Evolutionary conservation across 768 basidiomycete genomes (phyloP), one percentile per base, ranked within the genome.

Genomic region (Phaeotremella skinneri): DNA sequence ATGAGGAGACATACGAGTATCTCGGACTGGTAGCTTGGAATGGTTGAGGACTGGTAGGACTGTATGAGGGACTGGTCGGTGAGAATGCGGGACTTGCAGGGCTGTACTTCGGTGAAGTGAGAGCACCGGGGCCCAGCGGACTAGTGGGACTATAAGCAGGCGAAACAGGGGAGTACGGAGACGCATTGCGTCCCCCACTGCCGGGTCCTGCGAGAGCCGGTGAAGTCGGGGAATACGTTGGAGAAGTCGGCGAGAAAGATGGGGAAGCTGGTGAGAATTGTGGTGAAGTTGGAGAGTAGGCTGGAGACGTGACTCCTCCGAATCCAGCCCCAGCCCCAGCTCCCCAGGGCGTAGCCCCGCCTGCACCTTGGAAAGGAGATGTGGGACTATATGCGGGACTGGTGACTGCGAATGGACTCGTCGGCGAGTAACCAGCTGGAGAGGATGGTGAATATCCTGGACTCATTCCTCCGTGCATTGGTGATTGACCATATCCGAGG

Each of bases 331-430:
- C 61, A 5, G n/a, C 30, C 16, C 91, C 88, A 7, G 90, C 90
- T 62, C 88, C 87, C 74, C 90, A 91, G 3, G 92, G 91, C 0
- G 92, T 93, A 2, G 89, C 91, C 0, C 90, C 89, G 0, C 90
- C 89, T 63, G 90, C 92, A 13, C 85, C 84, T 87, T 91, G 7
- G 91, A 72, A 72, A 25, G 73, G 93, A 2, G 91, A 94, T 62
- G 89, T 89, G 3, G 92, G 91, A 64, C 89, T 91, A 81, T 93
- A 96, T 4, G 87, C 87, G 7, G 72, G 72, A 11, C 57, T 61
- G 0, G 72, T 73, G 53, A 73, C 67, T 16, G 64, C 65, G 57
- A 73, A 73, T 9, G 88, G 85, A 21, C 86, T 87, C 1, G 84
- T 88, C 5, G 92, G 93, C 2, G 91, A 94, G 59, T 72, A 70